Evolutionary conservation across 2,329 filamentous ascomycete genomes (phyloP), one percentile per base, ranked within the genome.

Genomic region (Botrytis porri): DNA sequence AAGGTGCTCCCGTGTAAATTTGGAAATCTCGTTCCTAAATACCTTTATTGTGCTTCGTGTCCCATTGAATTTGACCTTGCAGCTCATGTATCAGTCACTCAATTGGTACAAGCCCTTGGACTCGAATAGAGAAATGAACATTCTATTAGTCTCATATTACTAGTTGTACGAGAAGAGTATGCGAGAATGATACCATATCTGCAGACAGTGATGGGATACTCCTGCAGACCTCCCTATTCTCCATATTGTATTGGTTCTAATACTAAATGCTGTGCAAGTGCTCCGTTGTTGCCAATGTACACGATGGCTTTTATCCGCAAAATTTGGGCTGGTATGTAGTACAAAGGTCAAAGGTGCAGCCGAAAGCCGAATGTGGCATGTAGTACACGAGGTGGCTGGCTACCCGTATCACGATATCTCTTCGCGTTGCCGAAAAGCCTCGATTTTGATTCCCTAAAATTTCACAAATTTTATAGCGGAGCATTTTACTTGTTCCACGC

Each of bases 231-330:
- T 18, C 37, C 25, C 22, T 35, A 18, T 29, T 29, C 37, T 29
- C 12, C 39, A 32, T 69, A 35, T 69, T 60, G 22, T 35, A 35
- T 69, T 69, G 66, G 66, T 29, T 69, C 51, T 54, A 32, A 60
- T 60, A 16, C 6, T 14, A 18, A n/a, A 25, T 39, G 32, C 35
- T 45, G 45, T 39, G 45, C 43, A 35, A 39, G 32, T 51, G 32
- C 32, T n/a, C 14, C 25, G 32, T 51, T 8, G 22, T 51, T 37
- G 32, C 25, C 32, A 37, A n/a, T 51, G 7, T 51, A 66, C 32
- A 54, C 3, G 2, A 25, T 54, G 32, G 16, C 22, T 25, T n/a
- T 66, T 66, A 51, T 45, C 45, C 45, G 37, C 45, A 12, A 41
- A 67, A 18, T 25, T 29, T 16, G 64, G 32, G 35, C 37, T n/a